Evolutionary conservation across 2,329 filamentous ascomycete species (phyloP).

Genomic region (Botrytis tulipae): DNA sequence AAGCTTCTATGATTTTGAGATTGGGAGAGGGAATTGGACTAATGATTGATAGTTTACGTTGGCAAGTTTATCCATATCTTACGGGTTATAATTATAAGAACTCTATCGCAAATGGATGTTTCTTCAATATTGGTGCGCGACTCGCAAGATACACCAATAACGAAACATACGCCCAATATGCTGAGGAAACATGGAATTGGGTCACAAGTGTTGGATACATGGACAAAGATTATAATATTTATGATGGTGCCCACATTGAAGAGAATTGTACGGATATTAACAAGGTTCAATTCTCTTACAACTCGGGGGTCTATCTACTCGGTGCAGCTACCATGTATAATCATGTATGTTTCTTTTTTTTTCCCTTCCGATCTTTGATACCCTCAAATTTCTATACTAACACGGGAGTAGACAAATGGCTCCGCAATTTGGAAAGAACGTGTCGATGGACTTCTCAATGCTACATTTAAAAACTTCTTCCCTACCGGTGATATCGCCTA

Average conservation of each 20-base stretch:
- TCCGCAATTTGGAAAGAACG: constrained; percentile 41
- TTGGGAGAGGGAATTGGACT: not conserved
- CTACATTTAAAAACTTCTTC: constrained; percentile 41
- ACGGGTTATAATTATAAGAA: constrained; percentile 61
- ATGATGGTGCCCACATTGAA: constrained; percentile 52
- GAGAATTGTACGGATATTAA: constrained; percentile 52
- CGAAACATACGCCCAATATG: constrained; percentile 74
- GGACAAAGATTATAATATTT: constrained; percentile 54
- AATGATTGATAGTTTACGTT: constrained; percentile 54
- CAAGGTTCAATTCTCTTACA: constrained; percentile 66
- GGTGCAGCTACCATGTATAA: constrained; percentile 47
- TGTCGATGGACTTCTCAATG: constrained; percentile 39
- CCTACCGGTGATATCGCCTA: constrained; percentile 53
- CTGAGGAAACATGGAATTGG: constrained; percentile 69
- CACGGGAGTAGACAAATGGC: constrained; percentile 38
- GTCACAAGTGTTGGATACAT: constrained; percentile 56
- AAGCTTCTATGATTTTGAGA: constrained; percentile 20
- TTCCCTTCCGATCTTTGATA: constrained; percentile 44
- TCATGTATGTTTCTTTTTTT: constrained; percentile 50
- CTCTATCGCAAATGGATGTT: constrained; percentile 64
- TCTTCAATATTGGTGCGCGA: constrained; percentile 67
- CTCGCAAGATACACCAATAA: constrained; percentile 78
- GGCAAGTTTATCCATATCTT: constrained; percentile 75
- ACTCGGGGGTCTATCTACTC: constrained; percentile 64
- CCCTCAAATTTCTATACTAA: constrained; percentile 8